phyloP scores from a whole-genome alignment of 805 yeast genomes.

The Saccharomyces eubayanus region DNA sequence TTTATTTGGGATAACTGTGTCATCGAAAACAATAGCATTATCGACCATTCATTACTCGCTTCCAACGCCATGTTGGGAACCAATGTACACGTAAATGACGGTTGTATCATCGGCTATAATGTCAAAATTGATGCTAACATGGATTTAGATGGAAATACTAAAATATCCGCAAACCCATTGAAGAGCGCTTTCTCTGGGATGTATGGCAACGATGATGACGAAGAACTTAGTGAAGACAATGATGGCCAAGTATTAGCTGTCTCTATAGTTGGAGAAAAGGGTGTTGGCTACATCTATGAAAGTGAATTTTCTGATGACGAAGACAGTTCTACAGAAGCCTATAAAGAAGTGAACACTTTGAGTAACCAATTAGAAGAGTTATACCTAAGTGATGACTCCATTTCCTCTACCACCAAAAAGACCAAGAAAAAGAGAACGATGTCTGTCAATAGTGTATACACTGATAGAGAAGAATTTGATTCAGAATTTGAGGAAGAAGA shows the following conservation, averaged over 20 bases:
- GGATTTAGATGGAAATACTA: conserved; percentile 41
- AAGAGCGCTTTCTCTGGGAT: conserved; percentile 24
- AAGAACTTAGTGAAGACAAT: conserved; percentile 16
- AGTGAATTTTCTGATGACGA: conserved; percentile 31
- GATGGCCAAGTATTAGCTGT: conserved; percentile 14
- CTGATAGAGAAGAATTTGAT: conserved; percentile 37
- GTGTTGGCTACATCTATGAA: conserved; percentile 33
- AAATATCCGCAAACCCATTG: conserved; percentile 45
- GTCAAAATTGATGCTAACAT: conserved; percentile 55
- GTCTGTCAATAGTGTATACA: conserved; percentile 35
- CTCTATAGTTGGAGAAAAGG: conserved; percentile 32
- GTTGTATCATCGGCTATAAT: conserved; percentile 69
- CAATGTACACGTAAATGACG: conserved; percentile 49
- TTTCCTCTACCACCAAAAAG: conserved; percentile 41
- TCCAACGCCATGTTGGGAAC: conserved; percentile 47
- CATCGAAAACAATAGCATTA: conserved; percentile 54
- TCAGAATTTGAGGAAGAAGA: conserved; percentile 59
- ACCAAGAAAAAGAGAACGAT: conserved; percentile 38
- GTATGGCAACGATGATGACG: conserved; percentile 29
- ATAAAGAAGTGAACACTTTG: conserved; percentile 28
- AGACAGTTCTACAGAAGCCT: conserved; percentile 19
- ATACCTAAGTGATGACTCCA: conserved; percentile 50
- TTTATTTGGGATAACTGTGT: conserved; percentile 81
- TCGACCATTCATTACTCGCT: conserved; percentile 67
- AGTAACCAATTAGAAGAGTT: conserved; percentile 41